Conservation (phyloP, 2,329 filamentous ascomycete species). For the Lachnellula cervina region DNA sequence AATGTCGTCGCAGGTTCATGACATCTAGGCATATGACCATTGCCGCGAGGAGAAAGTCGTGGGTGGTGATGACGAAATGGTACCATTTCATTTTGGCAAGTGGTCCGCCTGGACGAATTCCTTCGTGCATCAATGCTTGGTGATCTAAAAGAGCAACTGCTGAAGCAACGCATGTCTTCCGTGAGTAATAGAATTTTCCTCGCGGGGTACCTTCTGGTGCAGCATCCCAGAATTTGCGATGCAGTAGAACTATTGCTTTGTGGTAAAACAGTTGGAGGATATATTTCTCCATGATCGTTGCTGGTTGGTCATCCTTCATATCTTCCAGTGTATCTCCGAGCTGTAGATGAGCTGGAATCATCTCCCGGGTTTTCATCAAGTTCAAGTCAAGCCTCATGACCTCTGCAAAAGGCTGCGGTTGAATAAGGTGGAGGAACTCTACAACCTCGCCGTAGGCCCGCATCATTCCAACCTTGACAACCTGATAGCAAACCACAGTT, state of each 20-base stretch:
- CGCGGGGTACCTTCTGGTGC: slow-evolving; percentile 29
- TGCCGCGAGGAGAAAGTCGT: slow-evolving; percentile 57
- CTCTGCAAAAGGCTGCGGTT: slow-evolving; percentile 44
- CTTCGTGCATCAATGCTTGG: slow-evolving; percentile 45
- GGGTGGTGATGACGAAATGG: slow-evolving; percentile 50
- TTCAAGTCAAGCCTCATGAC: slow-evolving; percentile 44
- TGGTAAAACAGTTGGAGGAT: slow-evolving; percentile 48
- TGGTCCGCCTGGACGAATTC: slow-evolving; percentile 48
- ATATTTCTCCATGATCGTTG: slow-evolving; percentile 47
- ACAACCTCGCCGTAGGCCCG: slow-evolving; percentile 48
- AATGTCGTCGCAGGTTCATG: slow-evolving; percentile 11
- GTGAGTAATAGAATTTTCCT: slow-evolving; percentile 47
- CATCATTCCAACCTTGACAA: slow-evolving; percentile 45
- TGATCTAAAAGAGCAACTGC: slow-evolving; percentile 44
- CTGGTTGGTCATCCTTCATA: slow-evolving; percentile 43
- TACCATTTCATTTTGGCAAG: slow-evolving; percentile 52
- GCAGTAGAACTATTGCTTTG: slow-evolving; percentile 51
- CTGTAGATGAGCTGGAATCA: slow-evolving; percentile 45
- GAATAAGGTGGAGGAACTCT: slow-evolving; percentile 45
- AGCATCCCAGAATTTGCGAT: slow-evolving; percentile 50
- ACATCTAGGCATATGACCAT: slow-evolving; percentile 53
- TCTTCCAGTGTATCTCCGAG: slow-evolving; percentile 43
- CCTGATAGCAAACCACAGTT: slow-evolving; percentile 52
- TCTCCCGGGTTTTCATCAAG: slow-evolving; percentile 42
- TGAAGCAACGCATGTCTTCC: slow-evolving; percentile 45